phyloP scores from a whole-genome alignment of 257 asterid genomes.

The Voacanga thouarsii region DNA sequence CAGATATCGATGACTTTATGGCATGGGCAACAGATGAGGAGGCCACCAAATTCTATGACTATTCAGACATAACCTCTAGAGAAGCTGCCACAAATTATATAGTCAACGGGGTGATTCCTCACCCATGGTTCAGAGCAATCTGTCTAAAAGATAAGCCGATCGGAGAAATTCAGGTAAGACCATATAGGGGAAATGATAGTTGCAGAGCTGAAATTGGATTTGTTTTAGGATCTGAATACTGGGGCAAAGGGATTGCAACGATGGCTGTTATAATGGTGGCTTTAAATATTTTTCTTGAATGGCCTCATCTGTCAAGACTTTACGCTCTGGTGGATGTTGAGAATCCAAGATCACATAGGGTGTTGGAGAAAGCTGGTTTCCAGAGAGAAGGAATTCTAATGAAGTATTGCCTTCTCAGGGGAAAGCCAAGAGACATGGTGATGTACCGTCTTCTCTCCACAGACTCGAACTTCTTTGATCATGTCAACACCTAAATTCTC shows the following conservation, averaged over 20 bases:
- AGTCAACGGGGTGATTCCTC: conserved; percentile 17
- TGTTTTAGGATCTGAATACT: conserved; percentile 24
- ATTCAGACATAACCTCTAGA: conserved; percentile 47
- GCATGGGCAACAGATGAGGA: too few relatives aligned
- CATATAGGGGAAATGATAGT: conserved; percentile 25
- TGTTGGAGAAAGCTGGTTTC: too few relatives aligned
- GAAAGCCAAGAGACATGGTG: too few relatives aligned
- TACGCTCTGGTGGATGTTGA: conserved; percentile 34
- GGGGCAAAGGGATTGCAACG: conserved; percentile 78
- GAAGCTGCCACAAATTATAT: conserved; percentile 38
- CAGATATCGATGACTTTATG: conserved; percentile 17
- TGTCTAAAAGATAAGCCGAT: conserved; percentile 48
- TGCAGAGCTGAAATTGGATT: conserved; percentile 68
- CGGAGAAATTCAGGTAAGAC: conserved; percentile 51
- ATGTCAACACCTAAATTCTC: too few relatives aligned
- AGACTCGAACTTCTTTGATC: too few relatives aligned
- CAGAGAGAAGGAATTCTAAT: too few relatives aligned
- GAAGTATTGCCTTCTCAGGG: too few relatives aligned
- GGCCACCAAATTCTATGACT: conserved; percentile 60
- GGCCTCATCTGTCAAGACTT: conserved; percentile 63
- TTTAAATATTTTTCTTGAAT: conserved; percentile 46
- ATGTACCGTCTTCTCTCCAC: too few relatives aligned
- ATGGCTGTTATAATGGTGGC: conserved; percentile 70
- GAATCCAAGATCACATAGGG: too few relatives aligned
- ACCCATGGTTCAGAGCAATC: conserved; percentile 58